Evolutionary conservation across 352 stramenopile species (phyloP).

Genomic region (Phytophthora tentaculata): DNA sequence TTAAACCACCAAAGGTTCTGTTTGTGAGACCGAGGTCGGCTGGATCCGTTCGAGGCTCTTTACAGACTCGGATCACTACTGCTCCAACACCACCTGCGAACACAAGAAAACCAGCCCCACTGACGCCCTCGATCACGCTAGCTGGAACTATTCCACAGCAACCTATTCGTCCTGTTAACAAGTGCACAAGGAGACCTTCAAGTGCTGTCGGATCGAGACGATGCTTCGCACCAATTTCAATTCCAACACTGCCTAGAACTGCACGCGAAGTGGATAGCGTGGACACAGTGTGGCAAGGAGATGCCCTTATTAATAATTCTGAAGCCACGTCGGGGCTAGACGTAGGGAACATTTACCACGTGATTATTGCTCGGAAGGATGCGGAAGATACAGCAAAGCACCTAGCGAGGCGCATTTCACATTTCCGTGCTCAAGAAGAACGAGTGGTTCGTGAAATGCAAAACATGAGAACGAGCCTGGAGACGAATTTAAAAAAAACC

Average conservation of each 20-base stretch:
- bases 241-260: slow-evolving; percentile 3
- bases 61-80: slow-evolving; percentile 4
- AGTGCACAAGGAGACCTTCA: slow-evolving; percentile 16
- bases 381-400: slow-evolving; percentile 59
- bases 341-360: slow-evolving; percentile 45
- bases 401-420: slow-evolving; percentile 53
- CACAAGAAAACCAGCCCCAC: not conserved
- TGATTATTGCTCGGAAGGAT: slow-evolving; percentile 54
- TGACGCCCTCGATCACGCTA: slow-evolving; percentile 8
- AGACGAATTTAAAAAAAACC: slow-evolving; percentile 16
- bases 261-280: not conserved
- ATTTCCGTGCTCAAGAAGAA: slow-evolving; percentile 63
- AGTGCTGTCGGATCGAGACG: slow-evolving; percentile 27
- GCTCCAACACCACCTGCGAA: not conserved
- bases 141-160: slow-evolving; percentile 9
- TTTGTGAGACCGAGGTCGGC: slow-evolving; percentile 38
- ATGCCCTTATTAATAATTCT: not conserved
- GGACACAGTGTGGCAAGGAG: slow-evolving; percentile 6
- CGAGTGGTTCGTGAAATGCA: slow-evolving; percentile 59
- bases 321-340: not conserved
- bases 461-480: slow-evolving; percentile 51
- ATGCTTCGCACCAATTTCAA: slow-evolving; percentile 2
- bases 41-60: slow-evolving; percentile 5
- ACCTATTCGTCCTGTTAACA: slow-evolving; percentile 18
- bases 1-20: slow-evolving; percentile 32